Conservation (phyloP, 1,139 yeast genomes). For the Protomyces lactucae-debilis region DNA sequence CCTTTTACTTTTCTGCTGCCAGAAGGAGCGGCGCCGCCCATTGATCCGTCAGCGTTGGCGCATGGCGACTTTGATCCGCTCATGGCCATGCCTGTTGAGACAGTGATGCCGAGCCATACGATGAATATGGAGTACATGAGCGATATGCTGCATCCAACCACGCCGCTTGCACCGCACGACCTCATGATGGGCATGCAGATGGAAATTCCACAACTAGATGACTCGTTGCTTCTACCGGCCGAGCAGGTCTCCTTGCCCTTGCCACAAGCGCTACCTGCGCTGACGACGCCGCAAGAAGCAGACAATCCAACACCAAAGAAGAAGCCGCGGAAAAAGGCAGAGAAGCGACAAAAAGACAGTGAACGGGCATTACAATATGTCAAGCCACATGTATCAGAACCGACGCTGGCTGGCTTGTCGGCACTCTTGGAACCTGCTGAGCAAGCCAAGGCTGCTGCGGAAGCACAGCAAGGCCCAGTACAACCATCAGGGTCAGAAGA, state of each 20-base stretch:
- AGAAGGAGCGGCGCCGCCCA: constrained; percentile 15
- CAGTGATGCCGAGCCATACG: background rate
- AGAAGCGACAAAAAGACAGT: background rate
- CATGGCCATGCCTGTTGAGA: background rate
- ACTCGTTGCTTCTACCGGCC: background rate
- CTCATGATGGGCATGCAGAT: constrained; percentile 9
- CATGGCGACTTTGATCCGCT: constrained; percentile 35
- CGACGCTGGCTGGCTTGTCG: background rate
- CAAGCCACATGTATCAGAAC: background rate
- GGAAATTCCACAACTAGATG: background rate
- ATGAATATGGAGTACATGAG: background rate
- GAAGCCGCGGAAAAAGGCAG: constrained; percentile 1
- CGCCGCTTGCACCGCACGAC: constrained; percentile 23
- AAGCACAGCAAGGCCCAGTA: background rate
- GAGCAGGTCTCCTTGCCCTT: background rate
- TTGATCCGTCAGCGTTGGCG: constrained; percentile 26
- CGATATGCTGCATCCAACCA: background rate
- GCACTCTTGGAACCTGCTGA: background rate
- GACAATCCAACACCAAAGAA: background rate
- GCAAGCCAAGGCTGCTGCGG: background rate
- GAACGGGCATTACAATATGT: background rate
- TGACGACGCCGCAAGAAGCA: background rate
- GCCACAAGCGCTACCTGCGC: background rate
- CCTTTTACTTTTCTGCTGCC: constrained; percentile 78
- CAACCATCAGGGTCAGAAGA: background rate